These are phyloP conservation scores for Rhodotorula toruloides DNA, from an alignment of 768 basidiomycete genomes.

Conservation along the genomic window DNA sequence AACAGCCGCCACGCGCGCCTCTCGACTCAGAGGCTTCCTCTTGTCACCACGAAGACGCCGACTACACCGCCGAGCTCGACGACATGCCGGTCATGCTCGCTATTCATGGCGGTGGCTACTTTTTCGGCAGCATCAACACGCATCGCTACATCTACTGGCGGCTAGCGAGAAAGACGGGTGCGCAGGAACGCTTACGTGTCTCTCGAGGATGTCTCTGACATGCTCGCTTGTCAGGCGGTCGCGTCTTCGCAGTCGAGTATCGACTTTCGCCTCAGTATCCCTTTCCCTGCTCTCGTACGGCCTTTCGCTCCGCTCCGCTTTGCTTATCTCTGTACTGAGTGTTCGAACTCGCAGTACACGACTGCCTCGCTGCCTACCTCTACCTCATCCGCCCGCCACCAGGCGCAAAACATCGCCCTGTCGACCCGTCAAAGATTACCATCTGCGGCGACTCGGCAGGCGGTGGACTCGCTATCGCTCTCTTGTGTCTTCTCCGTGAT, in stretches of 20 bases:
- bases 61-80: conserved; percentile 48
- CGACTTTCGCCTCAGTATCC: conserved; percentile 95
- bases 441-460: conserved; percentile 90
- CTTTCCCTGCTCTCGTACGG: conserved; percentile 57
- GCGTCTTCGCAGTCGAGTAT: conserved; percentile 51
- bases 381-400: conserved; percentile 84
- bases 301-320: neutral
- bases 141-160: conserved; percentile 45
- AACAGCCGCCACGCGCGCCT: too few species aligned
- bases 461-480: conserved; percentile 73
- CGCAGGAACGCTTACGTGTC: too few species aligned
- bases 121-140: conserved; percentile 48
- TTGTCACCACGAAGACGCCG: conserved; percentile 24
- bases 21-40: neutral
- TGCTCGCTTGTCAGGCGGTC: too few species aligned
- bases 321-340: neutral
- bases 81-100: conserved; percentile 47
- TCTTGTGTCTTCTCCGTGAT: conserved; percentile 81
- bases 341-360: conserved; percentile 57
- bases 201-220: too few species aligned
- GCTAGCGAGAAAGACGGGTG: conserved; percentile 78
- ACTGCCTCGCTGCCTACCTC: conserved; percentile 79
- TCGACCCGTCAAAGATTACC: conserved; percentile 74
- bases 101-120: conserved; percentile 49
- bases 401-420: conserved; percentile 67